Base-by-base conservation (phyloP, 257 asterid species). In the Solanum appendiculatum region DNA sequence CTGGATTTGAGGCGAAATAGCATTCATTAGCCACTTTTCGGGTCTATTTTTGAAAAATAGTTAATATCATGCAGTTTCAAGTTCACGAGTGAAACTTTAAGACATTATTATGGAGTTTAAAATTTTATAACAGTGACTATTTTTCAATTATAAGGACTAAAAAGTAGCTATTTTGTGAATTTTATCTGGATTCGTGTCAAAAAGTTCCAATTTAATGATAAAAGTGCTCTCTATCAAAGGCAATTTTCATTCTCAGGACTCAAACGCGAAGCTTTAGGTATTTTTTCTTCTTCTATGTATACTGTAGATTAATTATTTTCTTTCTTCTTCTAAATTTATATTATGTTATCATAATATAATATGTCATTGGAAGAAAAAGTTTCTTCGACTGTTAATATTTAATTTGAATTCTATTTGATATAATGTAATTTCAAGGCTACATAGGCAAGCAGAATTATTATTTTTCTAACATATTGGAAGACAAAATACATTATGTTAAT, bases 111-210 rank as follows among this genome's bases (percentile, higher is more conserved):
- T n/a, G n/a, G 0, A 56, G 13, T 56, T 58, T 21, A 13, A 58
- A 58, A 58, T 9, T 58, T 58, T 0, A 9, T 58, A 58, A 21
- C 3, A 0, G 3, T 13, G 0, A 7, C 31, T n/a, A 66, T 0
- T 27, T 66, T 66, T 27, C 2, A 5, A 27, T 27, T 29, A 66
- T 0, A 27, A 27, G 1, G 37, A 21, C 1, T 6, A 37, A 29
- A 63, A 66, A 27, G 74, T 29, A 14, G 21, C 6, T 27, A 29
- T 66, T 13, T 64, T 66, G 11, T 13, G 74, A 1, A 66, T 7
- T 66, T 66, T 29, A 66, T 13, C 5, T 0, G 12, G 5, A 66
- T 29, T 66, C 1, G 2, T 6, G 10, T 10, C 0, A 10, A 18
- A 66, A 66, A 27, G 1, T 66, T 6, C 1, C 0, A n/a, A 0